Base-by-base conservation (phyloP, 768 basidiomycete species). In the Rhodosporidiobolus sp. region DNA sequence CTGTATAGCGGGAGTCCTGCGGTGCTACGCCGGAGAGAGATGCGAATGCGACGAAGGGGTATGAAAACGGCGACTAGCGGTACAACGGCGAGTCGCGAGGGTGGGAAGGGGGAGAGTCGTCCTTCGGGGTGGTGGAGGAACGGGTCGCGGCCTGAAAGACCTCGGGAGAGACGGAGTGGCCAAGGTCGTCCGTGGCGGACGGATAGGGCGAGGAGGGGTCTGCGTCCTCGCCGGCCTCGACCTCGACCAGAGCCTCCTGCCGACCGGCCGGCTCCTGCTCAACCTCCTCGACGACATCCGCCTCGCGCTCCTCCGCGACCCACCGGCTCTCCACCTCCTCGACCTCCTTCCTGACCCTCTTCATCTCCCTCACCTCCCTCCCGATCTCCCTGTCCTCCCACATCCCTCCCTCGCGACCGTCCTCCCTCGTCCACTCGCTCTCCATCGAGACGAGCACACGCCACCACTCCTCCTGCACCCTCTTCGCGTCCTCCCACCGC, bases 401-500 rank as follows among this genome's bases (percentile, higher is more conserved):
- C 38, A 60, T 52, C 60, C 49, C 30, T 22, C 17, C 46, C 35
- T 22, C 14, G 54, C 5, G 12, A 7, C 16, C 17, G 19, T 32
- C 32, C 24, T 1, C 30, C 38, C 45, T 26, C 35, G 24, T 17
- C n/a, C 48, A 24, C 48, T 14, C 2, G n/a, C 4, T 34, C 46
- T 67, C 70, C 11, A 63, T 17, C 48, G 11, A 30, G 11, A 67
- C 55, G 0, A 72, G 24, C 2, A 34, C 30, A 24, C 61, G 17
- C 71, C 71, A 72, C 71, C 71, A 72, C 38, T 48, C 28, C 50
- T 72, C 71, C 43, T 57, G 55, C 28, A 52, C 43, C 58, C 38
- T 30, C 45, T 72, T 72, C 48, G 62, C 71, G 19, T 72, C 66
- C 43, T 72, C 71, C 24, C 49, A 72, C 45, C 66, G 14, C 24